Conservation (phyloP, 352 stramenopile genomes). For the Achlya hypogyna region DNA sequence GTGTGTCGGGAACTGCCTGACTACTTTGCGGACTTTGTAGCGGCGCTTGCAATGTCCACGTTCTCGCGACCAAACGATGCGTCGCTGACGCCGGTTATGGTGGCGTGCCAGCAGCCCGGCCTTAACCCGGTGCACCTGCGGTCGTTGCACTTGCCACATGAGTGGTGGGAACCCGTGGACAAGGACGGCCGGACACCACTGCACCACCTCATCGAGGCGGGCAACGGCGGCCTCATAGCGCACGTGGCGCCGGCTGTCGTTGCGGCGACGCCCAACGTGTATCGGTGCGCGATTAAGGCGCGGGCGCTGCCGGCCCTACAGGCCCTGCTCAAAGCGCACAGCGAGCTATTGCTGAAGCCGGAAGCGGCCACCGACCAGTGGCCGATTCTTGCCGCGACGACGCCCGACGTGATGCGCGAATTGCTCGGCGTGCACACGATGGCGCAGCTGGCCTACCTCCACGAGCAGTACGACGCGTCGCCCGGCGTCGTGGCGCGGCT, state of each 20-base stretch:
- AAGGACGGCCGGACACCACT: not conserved
- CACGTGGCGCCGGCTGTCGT: not conserved
- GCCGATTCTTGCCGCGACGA: conserved; percentile 7
- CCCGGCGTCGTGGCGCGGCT: not conserved
- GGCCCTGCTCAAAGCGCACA: not conserved
- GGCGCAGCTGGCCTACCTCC: conserved; percentile 8
- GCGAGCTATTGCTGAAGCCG: not conserved
- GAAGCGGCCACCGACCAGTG: not conserved
- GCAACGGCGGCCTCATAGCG: not conserved
- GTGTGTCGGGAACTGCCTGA: not conserved
- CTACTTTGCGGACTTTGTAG: conserved; percentile 3
- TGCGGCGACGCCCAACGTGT: not conserved
- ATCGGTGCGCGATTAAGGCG: not conserved
- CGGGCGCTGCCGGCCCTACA: not conserved
- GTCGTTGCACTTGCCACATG: not conserved
- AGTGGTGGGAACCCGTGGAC: not conserved
- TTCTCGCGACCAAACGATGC: not conserved
- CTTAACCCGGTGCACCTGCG: not conserved
- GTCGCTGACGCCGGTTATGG: not conserved
- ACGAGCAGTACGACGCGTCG: not conserved
- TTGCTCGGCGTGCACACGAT: not conserved
- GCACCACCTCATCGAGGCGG: not conserved
- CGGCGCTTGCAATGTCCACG: not conserved
- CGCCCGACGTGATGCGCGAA: not conserved
- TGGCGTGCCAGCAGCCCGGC: not conserved